Conservation (phyloP, 331 rosid species). For the Cucumis variabilis region DNA sequence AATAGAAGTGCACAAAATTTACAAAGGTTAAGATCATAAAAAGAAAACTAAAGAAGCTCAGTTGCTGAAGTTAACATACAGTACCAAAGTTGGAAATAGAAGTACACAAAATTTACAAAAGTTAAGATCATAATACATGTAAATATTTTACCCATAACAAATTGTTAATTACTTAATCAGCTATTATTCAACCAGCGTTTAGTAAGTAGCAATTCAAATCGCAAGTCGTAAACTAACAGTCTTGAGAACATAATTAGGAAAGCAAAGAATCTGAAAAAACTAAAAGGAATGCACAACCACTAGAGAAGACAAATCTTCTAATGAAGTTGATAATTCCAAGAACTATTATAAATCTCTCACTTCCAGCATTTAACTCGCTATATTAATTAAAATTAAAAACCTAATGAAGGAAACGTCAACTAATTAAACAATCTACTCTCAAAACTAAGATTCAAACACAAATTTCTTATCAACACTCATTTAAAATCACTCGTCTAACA, state of each 20-base stretch:
- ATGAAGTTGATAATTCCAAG: conserved; percentile 1
- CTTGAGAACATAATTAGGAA: conserved; percentile 2
- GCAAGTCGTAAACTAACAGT: not conserved
- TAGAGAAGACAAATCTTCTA: not conserved
- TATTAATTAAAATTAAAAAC: conserved; percentile 3
- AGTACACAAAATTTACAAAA: not conserved
- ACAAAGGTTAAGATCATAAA: not conserved
- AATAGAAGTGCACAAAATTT: not conserved
- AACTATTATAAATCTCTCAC: not conserved
- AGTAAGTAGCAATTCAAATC: not conserved
- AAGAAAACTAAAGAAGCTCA: not conserved
- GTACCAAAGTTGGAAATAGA: not conserved
- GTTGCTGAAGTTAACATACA: conserved; percentile 10
- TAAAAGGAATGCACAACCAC: not conserved
- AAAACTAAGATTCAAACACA: conserved; percentile 23
- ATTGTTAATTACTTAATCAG: not conserved
- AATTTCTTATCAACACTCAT: conserved; percentile 24
- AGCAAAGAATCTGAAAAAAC: not conserved
- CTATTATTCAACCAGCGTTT: not conserved
- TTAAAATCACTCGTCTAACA: conserved; percentile 23
- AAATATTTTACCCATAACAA: conserved; percentile 26
- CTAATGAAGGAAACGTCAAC: conserved; percentile 27
- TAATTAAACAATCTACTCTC: conserved; percentile 12
- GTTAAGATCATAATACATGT: not conserved
- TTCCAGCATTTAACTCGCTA: conserved; percentile 16